phyloP scores from a whole-genome alignment of 306 rosid genomes.

The Argentina anserina region DNA sequence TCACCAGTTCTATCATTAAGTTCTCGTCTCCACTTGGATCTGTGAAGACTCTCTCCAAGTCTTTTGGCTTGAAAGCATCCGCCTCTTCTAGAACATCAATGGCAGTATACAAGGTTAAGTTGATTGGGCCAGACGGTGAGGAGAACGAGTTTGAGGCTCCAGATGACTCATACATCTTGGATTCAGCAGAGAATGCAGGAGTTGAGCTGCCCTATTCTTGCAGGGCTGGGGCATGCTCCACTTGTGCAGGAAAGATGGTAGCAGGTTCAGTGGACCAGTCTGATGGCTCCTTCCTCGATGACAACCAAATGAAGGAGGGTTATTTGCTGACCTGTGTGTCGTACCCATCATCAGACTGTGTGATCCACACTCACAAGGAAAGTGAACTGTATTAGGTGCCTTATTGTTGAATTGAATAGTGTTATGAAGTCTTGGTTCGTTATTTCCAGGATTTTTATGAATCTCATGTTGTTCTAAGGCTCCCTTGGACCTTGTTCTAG shows the following conservation, averaged over 20 bases:
- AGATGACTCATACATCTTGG: constrained; percentile 65
- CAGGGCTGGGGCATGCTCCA: constrained; percentile 80
- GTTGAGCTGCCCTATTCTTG: constrained; percentile 70
- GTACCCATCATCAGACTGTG: constrained; percentile 66
- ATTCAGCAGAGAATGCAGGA: constrained; percentile 75
- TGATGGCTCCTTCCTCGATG: constrained; percentile 62
- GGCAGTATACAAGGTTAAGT: constrained; percentile 71
- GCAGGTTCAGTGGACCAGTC: constrained; percentile 64
- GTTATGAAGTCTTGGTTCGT: background rate
- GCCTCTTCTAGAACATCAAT: constrained; percentile 39
- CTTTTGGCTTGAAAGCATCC: constrained; percentile 61
- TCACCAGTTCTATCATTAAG: constrained; percentile 33
- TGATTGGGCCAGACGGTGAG: constrained; percentile 55
- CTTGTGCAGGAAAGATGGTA: constrained; percentile 58
- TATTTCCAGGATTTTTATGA: background rate
- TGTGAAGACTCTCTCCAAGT: constrained; percentile 37
- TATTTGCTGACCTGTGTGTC: constrained; percentile 57
- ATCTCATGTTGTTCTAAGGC: background rate
- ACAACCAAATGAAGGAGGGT: constrained; percentile 50
- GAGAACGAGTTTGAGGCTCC: constrained; percentile 70
- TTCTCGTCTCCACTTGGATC: constrained; percentile 48
- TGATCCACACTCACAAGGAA: constrained; percentile 85
- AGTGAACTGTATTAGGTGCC: constrained; percentile 54
- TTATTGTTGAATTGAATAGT: background rate
- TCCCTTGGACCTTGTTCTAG: constrained; percentile 1